Evolutionary conservation across 2,329 filamentous ascomycete species (phyloP).

Genomic region (Biscogniauxia sp.): DNA sequence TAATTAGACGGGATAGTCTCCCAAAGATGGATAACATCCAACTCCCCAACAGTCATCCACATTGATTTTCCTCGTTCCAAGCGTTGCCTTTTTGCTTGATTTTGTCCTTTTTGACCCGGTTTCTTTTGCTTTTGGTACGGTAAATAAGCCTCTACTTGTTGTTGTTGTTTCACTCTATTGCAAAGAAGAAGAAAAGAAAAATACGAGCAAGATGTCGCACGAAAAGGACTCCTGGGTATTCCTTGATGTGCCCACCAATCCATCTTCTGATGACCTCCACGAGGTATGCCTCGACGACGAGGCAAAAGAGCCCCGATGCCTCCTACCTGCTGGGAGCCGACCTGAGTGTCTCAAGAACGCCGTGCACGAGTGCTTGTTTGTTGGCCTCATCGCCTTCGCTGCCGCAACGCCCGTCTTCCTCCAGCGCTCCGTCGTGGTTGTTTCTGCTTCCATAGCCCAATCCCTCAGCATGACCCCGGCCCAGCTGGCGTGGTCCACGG

Average conservation of each 20-base stretch:
- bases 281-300: slow-evolving; percentile 31
- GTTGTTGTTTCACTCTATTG: neutral
- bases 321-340: slow-evolving; percentile 24
- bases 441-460: slow-evolving; percentile 27
- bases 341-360: slow-evolving; percentile 28
- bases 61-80: slow-evolving; percentile 20
- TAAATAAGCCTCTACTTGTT: neutral
- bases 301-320: slow-evolving; percentile 12
- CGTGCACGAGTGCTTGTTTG: slow-evolving; percentile 29
- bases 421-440: slow-evolving; percentile 32
- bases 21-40: neutral
- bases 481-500: slow-evolving; percentile 32
- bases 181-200: neutral
- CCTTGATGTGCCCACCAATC: slow-evolving; percentile 12
- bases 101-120: slow-evolving; percentile 9
- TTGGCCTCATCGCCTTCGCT: slow-evolving; percentile 30
- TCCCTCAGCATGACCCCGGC: slow-evolving; percentile 30
- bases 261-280: slow-evolving; percentile 28
- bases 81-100: slow-evolving; percentile 14
- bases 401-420: slow-evolving; percentile 33
- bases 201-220: slow-evolving; percentile 17
- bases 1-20: neutral
- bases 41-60: slow-evolving; percentile 8
- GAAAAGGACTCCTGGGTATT: slow-evolving; percentile 24
- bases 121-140: slow-evolving; percentile 11